Evolutionary conservation across 2,329 filamentous ascomycete species (phyloP).

Genomic region (Stachybotrys elegans): DNA sequence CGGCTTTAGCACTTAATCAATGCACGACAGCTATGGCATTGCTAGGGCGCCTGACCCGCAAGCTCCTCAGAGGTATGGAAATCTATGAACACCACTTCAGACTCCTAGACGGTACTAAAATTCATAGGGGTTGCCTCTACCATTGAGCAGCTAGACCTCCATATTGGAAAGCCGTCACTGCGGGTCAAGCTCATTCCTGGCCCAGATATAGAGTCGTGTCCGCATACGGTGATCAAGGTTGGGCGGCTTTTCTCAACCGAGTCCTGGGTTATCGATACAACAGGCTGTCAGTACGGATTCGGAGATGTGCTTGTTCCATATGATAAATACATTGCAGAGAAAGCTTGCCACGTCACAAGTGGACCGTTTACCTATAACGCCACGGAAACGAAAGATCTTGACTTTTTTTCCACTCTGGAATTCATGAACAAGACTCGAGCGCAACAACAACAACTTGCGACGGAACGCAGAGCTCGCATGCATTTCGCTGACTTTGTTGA

Average conservation of each 20-base stretch:
- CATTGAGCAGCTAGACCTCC: background rate
- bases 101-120: background rate
- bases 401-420: conserved; percentile 4
- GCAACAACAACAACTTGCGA: conserved; percentile 4
- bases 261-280: conserved; percentile 11
- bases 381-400: conserved; percentile 9
- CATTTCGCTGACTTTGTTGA: conserved; percentile 9
- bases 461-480: conserved; percentile 7
- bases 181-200: conserved; percentile 5
- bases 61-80: conserved; percentile 1
- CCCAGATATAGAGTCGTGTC: background rate
- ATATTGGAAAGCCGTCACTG: background rate
- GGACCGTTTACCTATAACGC: conserved; percentile 2
- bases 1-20: background rate
- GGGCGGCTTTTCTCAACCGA: conserved; percentile 1
- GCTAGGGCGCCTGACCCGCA: background rate
- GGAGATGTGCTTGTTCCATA: conserved; percentile 9
- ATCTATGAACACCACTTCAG: background rate
- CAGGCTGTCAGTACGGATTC: conserved; percentile 12
- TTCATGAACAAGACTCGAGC: conserved; percentile 1
- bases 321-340: conserved; percentile 7
- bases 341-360: background rate
- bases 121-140: background rate
- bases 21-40: conserved; percentile 1
- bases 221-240: conserved; percentile 7